Percentiles rank a stretch among this genome's conserved stretches.
Evolutionary conservation across 495 filamentous ascomycete species (phyloP).

Genomic region (Lichenothelia convexa): DNA sequence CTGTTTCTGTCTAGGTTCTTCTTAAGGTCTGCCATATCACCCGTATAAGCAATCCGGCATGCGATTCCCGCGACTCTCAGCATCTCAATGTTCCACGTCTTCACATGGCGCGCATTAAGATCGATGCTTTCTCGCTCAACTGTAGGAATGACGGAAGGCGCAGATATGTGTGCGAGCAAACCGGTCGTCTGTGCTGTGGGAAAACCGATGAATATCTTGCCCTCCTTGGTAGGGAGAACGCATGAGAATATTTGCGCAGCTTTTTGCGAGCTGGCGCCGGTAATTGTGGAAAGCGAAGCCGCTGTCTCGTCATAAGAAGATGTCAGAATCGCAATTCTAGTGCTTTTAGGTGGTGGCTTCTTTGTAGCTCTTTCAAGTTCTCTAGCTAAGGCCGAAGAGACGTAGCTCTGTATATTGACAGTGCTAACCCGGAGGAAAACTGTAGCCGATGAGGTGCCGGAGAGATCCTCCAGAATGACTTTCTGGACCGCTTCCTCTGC

Average conservation of each 20-base stretch:
- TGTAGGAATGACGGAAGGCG: conserved; percentile 90
- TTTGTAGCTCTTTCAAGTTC: conserved; percentile 95
- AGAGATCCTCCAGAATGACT: conserved; percentile 46
- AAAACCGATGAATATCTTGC: conserved; percentile 91
- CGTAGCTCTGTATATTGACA: conserved; percentile 55
- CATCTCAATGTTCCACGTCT: conserved; percentile 94
- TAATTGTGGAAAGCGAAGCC: conserved; percentile 26
- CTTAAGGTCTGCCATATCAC: conserved; percentile 66
- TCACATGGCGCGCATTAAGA: conserved; percentile 82
- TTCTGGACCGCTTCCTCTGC: conserved; percentile 36
- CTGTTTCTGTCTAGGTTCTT: conserved; percentile 21
- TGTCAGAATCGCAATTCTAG: conserved; percentile 69
- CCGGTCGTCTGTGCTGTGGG: conserved; percentile 94
- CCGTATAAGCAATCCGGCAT: conserved; percentile 65
- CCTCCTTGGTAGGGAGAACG: conserved; percentile 74
- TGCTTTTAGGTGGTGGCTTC: conserved; percentile 79
- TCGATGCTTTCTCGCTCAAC: conserved; percentile 97
- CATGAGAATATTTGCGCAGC: conserved; percentile 64
- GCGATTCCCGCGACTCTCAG: conserved; percentile 79
- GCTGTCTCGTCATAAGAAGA: conserved; percentile 73
- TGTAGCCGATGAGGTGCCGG: conserved; percentile 43
- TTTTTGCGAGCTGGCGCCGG: conserved; percentile 36
- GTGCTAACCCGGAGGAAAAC: conserved; percentile 81
- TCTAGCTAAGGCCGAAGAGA: conserved; percentile 44
- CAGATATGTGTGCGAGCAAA: conserved; percentile 90